Base-by-base conservation (phyloP, 2,329 filamentous ascomycete species). In the Monosporascus sp. region DNA sequence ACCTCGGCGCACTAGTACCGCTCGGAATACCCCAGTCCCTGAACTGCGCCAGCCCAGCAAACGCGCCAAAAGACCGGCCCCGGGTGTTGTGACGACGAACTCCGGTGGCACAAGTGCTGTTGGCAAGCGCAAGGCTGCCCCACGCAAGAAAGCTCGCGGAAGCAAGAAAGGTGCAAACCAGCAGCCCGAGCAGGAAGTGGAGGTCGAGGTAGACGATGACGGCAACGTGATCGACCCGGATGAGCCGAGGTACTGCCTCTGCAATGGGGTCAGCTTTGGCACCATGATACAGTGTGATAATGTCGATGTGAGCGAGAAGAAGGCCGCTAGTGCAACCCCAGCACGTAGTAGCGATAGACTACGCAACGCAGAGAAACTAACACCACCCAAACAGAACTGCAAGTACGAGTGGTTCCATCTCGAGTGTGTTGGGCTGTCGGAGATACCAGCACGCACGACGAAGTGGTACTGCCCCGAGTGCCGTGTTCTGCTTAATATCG, bases 401-500 rank as follows among this genome's bases (percentile, higher is more conserved):
- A 85, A 89, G 61, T 83, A 84, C 57, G 88, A 93, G 69, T 94
- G 89, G 89, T 94, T 93, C 68, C 89, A 94, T 66, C 77, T 94
- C 41, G 83, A 84, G 57, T 94, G 89, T 63, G 86, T 94, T 6
- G 84, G 79, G 5, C 74, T 94, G 36, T 74, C 77, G 11, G 78
- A 84, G 24, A 82, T 88, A 54, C 88, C 89, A 11, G 80, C 84
- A 2, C 77, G 87, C 18, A 87, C 86, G 34, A 85, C 85, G 2
- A 91, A 90, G 69, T 94, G 89, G 89, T 94, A 90, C 63, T 94
- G 89, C 68, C 88, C 88, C 1, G 84, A 90, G 48, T 94, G 89
- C 65, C 76, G 85, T 41, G 79, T 81, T 56, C 71, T 78, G 31
- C 70, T 86, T 34, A 82, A 83, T 47, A 82, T 85, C 60, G 83